phyloP scores from a whole-genome alignment of 2,329 filamentous ascomycete species.

The Aspergillus ochraceoroseus region DNA sequence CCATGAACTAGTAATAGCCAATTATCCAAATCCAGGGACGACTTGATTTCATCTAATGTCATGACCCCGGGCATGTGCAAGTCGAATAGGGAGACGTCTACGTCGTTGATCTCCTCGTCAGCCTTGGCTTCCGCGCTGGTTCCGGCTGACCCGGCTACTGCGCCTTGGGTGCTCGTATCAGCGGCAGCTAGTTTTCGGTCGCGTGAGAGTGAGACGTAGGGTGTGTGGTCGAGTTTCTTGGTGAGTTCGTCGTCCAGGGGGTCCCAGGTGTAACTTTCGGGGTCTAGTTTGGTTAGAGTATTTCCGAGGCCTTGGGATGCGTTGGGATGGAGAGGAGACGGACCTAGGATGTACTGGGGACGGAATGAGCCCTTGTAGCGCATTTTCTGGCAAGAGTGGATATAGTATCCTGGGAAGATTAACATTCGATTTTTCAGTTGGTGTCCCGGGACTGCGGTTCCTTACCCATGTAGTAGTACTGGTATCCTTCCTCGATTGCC shows the following conservation, averaged over 20 bases:
- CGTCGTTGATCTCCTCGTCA: conserved; percentile 33
- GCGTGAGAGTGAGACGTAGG: conserved; percentile 45
- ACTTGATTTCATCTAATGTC: conserved; percentile 40
- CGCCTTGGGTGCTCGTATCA: no score
- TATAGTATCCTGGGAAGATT: conserved; percentile 52
- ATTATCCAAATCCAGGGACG: conserved; percentile 42
- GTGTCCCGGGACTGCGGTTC: no score
- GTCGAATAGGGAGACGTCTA: conserved; percentile 45
- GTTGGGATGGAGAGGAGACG: conserved; percentile 10
- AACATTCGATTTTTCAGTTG: no score
- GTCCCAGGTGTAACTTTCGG: conserved; percentile 45
- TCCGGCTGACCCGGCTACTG: conserved; percentile 1
- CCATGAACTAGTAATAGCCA: conserved; percentile 44
- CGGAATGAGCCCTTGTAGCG: conserved; percentile 47
- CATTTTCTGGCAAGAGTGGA: conserved; percentile 54
- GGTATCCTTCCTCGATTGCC: conserved; percentile 51
- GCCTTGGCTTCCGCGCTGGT: conserved; percentile 1
- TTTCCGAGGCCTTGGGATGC: not conserved
- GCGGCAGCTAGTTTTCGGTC: conserved; percentile 31
- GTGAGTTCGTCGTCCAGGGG: conserved; percentile 42
- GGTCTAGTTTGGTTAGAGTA: conserved; percentile 32
- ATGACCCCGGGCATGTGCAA: conserved; percentile 46
- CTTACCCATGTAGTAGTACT: conserved; percentile 62
- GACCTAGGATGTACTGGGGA: conserved; percentile 49
- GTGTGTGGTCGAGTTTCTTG: conserved; percentile 40